Conservation (phyloP, 2,329 filamentous ascomycete genomes). For the Trematosphaeria pertusa region DNA sequence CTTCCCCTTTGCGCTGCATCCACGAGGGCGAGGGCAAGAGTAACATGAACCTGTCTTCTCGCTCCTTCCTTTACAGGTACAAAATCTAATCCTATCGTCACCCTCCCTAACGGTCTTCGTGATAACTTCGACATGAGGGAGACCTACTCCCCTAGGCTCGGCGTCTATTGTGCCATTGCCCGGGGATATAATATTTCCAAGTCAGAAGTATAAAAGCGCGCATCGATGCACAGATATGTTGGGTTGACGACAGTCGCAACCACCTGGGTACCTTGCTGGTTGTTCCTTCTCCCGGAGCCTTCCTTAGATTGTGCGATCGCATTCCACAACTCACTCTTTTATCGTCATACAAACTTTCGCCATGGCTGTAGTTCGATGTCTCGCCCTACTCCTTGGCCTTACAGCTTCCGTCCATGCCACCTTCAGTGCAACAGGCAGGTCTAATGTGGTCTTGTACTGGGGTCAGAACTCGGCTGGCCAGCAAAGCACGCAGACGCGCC, state of each 20-base stretch:
- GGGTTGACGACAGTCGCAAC: too few species aligned
- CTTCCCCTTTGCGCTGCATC: background rate
- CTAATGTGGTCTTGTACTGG: constrained; percentile 72
- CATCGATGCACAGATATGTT: background rate
- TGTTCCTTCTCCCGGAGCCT: too few species aligned
- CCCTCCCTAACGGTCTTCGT: too few species aligned
- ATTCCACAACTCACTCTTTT: too few species aligned
- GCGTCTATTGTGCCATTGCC: too few species aligned
- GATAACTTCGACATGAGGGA: too few species aligned
- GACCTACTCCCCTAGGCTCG: too few species aligned
- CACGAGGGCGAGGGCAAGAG: background rate
- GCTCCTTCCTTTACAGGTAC: too few species aligned
- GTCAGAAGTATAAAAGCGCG: background rate
- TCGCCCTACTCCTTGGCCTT: constrained; percentile 4
- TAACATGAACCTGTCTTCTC: too few species aligned
- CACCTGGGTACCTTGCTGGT: too few species aligned
- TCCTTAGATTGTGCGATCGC: background rate
- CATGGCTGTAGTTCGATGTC: constrained; percentile 8
- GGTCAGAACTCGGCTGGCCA: constrained; percentile 52
- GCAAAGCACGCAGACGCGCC: constrained; percentile 19
- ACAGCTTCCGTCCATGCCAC: constrained; percentile 19
- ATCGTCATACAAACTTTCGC: background rate
- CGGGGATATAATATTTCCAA: too few species aligned
- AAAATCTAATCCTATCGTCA: too few species aligned
- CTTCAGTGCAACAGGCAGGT: constrained; percentile 25